These are phyloP conservation scores for Melaleuca quinquenervia DNA, from an alignment of 345 rosid genomes.

Conservation along the genomic window DNA sequence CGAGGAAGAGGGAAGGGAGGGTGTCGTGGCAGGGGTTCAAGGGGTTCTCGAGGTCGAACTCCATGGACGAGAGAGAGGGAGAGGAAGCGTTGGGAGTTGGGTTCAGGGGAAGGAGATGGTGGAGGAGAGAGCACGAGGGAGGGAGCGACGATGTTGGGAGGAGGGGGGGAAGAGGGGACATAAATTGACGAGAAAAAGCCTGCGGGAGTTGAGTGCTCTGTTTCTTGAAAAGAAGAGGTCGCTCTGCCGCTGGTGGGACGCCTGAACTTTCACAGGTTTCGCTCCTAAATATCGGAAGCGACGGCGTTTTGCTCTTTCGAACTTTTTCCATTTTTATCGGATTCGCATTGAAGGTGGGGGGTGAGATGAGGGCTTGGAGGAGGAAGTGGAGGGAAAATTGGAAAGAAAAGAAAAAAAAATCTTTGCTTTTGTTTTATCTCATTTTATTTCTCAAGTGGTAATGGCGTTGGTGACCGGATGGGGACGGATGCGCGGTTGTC, in stretches of 20 bases:
- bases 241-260: background rate
- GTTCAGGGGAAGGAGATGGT: background rate
- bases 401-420: no score
- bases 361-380: no score
- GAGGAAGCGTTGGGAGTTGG: background rate
- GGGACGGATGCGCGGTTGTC: no score
- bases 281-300: background rate
- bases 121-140: no score
- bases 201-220: background rate
- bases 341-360: background rate
- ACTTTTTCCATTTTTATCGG: background rate
- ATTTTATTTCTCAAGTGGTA: no score
- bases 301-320: background rate
- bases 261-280: background rate
- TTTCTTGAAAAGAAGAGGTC: background rate
- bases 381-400: no score
- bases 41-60: slow-evolving; percentile 69
- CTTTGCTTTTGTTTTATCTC: no score
- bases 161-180: background rate
- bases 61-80: slow-evolving; percentile 29
- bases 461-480: no score
- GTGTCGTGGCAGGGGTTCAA: slow-evolving; percentile 7
- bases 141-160: background rate
- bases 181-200: background rate
- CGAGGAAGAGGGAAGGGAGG: slow-evolving; percentile 35